Evolutionary conservation across 2,329 filamentous ascomycete species (phyloP).

Genomic region (Fusarium incarnatum): DNA sequence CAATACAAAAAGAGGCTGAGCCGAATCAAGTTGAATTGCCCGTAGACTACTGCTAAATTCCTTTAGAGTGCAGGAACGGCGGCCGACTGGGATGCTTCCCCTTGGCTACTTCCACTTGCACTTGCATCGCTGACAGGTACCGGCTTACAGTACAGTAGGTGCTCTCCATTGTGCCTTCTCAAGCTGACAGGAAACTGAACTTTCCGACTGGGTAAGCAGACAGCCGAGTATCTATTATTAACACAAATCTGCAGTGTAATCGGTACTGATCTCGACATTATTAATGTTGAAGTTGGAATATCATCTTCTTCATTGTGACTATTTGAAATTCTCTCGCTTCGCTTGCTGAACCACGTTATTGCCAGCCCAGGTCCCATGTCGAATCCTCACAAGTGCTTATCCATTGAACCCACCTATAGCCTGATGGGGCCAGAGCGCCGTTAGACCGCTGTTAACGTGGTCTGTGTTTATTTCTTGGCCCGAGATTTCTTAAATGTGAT

Average conservation of each 20-base stretch:
- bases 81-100: slow-evolving; percentile 13
- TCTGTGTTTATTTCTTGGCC: slow-evolving; percentile 4
- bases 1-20: slow-evolving; percentile 29
- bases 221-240: background rate
- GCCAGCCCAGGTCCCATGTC: background rate
- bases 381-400: slow-evolving; percentile 25
- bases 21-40: slow-evolving; percentile 10
- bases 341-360: slow-evolving; percentile 1
- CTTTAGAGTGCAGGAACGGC: slow-evolving; percentile 19
- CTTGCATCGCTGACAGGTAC: slow-evolving; percentile 31
- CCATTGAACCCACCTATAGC: slow-evolving; percentile 12
- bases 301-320: background rate
- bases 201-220: background rate
- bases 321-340: background rate
- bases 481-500: background rate
- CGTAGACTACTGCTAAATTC: background rate
- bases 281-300: background rate
- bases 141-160: background rate
- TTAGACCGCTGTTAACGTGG: slow-evolving; percentile 4
- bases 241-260: background rate
- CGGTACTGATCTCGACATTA: background rate
- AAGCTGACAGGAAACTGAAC: background rate
- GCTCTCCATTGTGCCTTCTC: background rate
- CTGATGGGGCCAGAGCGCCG: slow-evolving; percentile 22
- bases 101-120: slow-evolving; percentile 9